Conservation (phyloP, 2,329 filamentous ascomycete species). For the Coccinonectria pachysandricola region DNA sequence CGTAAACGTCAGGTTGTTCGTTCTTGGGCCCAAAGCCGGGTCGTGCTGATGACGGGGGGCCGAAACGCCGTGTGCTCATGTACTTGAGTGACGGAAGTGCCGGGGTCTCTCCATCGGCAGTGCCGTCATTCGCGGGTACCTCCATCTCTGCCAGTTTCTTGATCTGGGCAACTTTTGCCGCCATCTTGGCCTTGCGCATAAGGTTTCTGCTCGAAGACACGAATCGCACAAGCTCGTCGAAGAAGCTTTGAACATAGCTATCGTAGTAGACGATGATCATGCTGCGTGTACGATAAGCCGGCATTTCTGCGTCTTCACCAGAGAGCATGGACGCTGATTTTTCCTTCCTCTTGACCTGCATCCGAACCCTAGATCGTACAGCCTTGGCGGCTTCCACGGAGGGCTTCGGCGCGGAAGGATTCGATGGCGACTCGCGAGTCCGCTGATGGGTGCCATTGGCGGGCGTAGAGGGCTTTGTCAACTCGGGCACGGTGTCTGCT, state of each 20-base stretch:
- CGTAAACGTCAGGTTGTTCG: constrained; percentile 44
- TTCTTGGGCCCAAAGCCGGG: constrained; percentile 16
- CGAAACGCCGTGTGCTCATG: constrained; percentile 27
- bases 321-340: constrained; percentile 43
- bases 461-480: constrained; percentile 7
- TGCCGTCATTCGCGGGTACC: constrained; percentile 38
- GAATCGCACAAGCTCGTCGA: constrained; percentile 73
- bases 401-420: constrained; percentile 22
- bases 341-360: constrained; percentile 38
- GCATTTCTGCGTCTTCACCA: constrained; percentile 31
- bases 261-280: constrained; percentile 92
- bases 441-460: constrained; percentile 19
- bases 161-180: constrained; percentile 60
- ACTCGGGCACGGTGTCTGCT: constrained; percentile 12
- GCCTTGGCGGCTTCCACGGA: constrained; percentile 35
- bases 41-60: constrained; percentile 19
- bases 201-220: constrained; percentile 72
- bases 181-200: constrained; percentile 81
- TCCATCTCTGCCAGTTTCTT: constrained; percentile 50
- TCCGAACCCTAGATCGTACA: constrained; percentile 30
- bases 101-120: constrained; percentile 26
- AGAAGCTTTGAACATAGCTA: constrained; percentile 70
- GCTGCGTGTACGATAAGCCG: constrained; percentile 57
- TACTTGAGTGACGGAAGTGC: constrained; percentile 30
- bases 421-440: constrained; percentile 8